These are phyloP conservation scores for Echinochloa phyllopogon DNA, from an alignment of 176 grass and related monocot genomes.

Conservation along the genomic window DNA sequence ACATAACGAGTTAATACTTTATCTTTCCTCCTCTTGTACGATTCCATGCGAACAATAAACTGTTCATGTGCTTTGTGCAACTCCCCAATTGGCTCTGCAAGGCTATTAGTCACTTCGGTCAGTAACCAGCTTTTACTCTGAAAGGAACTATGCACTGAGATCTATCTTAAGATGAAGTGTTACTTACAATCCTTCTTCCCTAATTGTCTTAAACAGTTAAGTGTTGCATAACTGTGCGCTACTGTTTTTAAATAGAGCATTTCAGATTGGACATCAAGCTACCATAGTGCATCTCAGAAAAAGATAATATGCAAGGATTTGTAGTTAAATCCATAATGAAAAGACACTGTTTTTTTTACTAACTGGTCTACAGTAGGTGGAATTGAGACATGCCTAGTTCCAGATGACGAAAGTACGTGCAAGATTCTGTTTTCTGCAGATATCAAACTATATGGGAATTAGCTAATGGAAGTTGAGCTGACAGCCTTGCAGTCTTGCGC, in stretches of 20 bases:
- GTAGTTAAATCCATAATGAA: not conserved
- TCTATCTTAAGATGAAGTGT: not conserved
- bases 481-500: too few relatives aligned
- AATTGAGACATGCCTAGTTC: not conserved
- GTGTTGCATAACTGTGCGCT: not conserved
- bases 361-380: not conserved
- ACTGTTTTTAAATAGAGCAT: not conserved
- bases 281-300: not conserved
- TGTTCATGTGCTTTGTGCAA: slow-evolving; percentile 78
- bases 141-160: not conserved
- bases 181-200: not conserved
- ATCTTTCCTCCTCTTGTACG: slow-evolving; percentile 71
- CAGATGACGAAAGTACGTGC: slow-evolving; percentile 8
- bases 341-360: not conserved
- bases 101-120: slow-evolving; percentile 52
- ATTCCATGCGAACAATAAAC: slow-evolving; percentile 67
- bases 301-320: not conserved
- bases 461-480: not conserved
- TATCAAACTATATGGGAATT: not conserved
- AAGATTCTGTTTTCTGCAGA: not conserved
- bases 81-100: slow-evolving; percentile 85
- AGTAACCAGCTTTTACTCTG: slow-evolving; percentile 30
- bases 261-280: not conserved
- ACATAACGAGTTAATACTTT: slow-evolving; percentile 55
- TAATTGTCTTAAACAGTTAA: not conserved